phyloP scores from a whole-genome alignment of 2,329 filamentous ascomycete genomes.

The Periconia macrospinosa region DNA sequence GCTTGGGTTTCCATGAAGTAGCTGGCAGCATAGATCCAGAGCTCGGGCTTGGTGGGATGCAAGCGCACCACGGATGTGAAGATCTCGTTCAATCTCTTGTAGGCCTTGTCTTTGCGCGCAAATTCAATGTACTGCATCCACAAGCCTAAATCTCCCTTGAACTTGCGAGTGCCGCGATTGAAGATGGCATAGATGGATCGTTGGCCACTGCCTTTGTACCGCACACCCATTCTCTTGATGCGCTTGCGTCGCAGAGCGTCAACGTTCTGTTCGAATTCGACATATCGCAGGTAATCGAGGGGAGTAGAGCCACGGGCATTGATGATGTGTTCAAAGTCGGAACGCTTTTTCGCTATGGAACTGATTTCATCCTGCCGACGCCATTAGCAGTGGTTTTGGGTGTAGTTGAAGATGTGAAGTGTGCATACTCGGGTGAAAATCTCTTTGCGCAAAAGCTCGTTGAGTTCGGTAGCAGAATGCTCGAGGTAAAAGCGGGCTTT shows the following conservation, averaged over 20 bases:
- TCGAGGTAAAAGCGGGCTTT: conserved; percentile 96
- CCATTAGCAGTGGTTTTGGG: conserved; percentile 6
- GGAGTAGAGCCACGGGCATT: conserved; percentile 74
- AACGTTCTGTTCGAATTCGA: conserved; percentile 67
- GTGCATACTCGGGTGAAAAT: conserved; percentile 77
- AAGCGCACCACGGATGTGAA: conserved; percentile 74
- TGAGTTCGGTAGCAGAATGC: conserved; percentile 86
- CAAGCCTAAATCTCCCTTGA: conserved; percentile 76
- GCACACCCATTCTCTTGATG: conserved; percentile 77
- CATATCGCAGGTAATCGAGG: conserved; percentile 81
- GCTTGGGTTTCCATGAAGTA: conserved; percentile 75
- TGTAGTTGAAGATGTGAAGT: neutral
- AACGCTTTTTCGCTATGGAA: conserved; percentile 85
- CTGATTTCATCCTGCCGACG: conserved; percentile 76
- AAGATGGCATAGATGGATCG: conserved; percentile 86
- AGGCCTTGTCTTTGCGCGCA: conserved; percentile 66
- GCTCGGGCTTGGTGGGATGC: conserved; percentile 77
- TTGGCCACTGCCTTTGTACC: conserved; percentile 70
- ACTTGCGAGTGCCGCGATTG: conserved; percentile 81
- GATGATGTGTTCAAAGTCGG: conserved; percentile 89
- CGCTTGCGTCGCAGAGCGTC: conserved; percentile 81
- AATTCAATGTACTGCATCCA: conserved; percentile 93
- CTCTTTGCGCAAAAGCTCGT: conserved; percentile 87
- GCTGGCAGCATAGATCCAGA: conserved; percentile 85
- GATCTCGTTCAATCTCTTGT: conserved; percentile 62